phyloP scores from a whole-genome alignment of 306 rosid species.

The Begonia loranthoides region DNA sequence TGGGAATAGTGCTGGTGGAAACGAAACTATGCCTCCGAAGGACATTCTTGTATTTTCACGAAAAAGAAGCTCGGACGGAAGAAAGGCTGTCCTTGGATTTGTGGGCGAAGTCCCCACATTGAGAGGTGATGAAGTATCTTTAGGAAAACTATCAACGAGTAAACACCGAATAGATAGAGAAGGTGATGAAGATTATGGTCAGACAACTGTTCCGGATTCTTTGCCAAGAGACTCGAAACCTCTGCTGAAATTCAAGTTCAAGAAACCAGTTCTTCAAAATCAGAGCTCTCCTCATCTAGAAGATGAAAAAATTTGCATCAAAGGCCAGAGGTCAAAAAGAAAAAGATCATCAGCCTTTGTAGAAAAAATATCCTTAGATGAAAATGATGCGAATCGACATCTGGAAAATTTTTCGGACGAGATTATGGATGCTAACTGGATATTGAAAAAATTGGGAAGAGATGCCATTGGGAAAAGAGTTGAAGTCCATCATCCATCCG shows the following conservation, averaged over 20 bases:
- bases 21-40: constrained; percentile 25
- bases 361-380: constrained; percentile 44
- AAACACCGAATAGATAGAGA: constrained; percentile 30
- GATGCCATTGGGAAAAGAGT: constrained; percentile 96
- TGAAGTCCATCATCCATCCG: constrained; percentile 83
- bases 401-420: constrained; percentile 56
- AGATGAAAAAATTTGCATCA: constrained; percentile 63
- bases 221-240: constrained; percentile 73
- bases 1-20: constrained; percentile 37
- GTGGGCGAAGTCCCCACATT: constrained; percentile 15
- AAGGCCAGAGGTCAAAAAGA: constrained; percentile 95
- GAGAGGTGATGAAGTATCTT: constrained; percentile 28
- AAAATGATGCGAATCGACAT: constrained; percentile 28
- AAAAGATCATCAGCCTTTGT: constrained; percentile 67
- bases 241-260: constrained; percentile 61
- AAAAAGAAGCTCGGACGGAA: constrained; percentile 32
- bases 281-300: constrained; percentile 47
- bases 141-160: constrained; percentile 49
- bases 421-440: constrained; percentile 94
- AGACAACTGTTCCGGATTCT: constrained; percentile 31
- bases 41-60: constrained; percentile 20
- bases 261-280: constrained; percentile 55
- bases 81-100: constrained; percentile 18
- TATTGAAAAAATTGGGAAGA: constrained; percentile 78
- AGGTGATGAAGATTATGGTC: constrained; percentile 28